Percentiles rank a stretch among this genome's conserved stretches.
Evolutionary conservation across 257 asterid species (phyloP).

Genomic region (Fraxinus excelsior): DNA sequence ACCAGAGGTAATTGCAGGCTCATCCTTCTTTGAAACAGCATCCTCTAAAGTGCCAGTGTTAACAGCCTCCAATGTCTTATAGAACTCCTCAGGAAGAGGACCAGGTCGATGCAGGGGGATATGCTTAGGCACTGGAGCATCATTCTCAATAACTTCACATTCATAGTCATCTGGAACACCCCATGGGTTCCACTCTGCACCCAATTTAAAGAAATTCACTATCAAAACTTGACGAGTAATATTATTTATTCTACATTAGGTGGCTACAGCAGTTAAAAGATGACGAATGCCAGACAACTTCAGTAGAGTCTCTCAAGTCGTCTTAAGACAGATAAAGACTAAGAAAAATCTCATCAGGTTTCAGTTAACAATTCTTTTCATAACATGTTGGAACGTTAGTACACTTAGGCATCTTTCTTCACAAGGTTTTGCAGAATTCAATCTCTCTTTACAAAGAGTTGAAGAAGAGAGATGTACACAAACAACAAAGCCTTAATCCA

Average conservation of each 20-base stretch:
- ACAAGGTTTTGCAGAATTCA: background rate
- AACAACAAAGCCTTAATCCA: background rate
- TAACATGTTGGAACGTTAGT: background rate
- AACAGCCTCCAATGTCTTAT: conserved; percentile 67
- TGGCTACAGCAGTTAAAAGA: background rate
- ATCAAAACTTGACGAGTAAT: conserved; percentile 6
- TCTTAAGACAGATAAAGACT: background rate
- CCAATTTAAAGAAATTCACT: conserved; percentile 11
- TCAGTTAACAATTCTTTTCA: background rate
- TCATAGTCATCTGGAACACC: conserved; percentile 90
- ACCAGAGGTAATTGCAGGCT: conserved; percentile 56
- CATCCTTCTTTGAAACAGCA: conserved; percentile 51
- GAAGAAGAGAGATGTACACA: background rate
- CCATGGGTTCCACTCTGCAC: conserved; percentile 97
- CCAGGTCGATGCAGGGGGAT: conserved; percentile 97
- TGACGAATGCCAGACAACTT: background rate
- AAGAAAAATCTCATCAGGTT: background rate
- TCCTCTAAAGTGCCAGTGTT: conserved; percentile 58
- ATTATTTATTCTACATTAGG: background rate
- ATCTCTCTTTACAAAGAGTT: background rate
- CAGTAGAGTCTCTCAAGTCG: background rate
- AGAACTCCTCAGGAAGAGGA: conserved; percentile 96
- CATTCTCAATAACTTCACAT: conserved; percentile 90
- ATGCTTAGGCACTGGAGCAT: conserved; percentile 97
- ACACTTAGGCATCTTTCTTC: background rate